Conservation (phyloP, 345 rosid species). For the Durio zibethinus region DNA sequence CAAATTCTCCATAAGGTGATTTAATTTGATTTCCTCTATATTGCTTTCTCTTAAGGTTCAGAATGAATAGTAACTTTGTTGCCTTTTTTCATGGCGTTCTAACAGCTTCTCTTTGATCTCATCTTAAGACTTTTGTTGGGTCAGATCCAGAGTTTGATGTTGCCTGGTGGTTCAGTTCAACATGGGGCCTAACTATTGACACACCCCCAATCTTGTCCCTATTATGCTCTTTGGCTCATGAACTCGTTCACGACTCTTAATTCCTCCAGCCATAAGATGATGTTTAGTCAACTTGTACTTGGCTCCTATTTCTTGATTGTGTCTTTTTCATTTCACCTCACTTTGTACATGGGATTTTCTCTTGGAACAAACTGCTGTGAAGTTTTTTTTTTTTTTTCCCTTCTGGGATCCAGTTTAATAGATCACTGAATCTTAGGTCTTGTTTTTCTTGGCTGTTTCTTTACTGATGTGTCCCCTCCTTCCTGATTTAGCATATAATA, state of each 20-base stretch:
- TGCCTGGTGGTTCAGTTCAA: slow-evolving; percentile 28
- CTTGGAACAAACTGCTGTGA: slow-evolving; percentile 1
- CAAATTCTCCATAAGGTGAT: slow-evolving; percentile 82
- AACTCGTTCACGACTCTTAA: slow-evolving; percentile 19
- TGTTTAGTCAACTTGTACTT: slow-evolving; percentile 6
- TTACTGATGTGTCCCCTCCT: slow-evolving; percentile 13
- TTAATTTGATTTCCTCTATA: not conserved
- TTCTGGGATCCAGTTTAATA: slow-evolving; percentile 6
- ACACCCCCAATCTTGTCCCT: slow-evolving; percentile 27
- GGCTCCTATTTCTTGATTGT: slow-evolving; percentile 16
- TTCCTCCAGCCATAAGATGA: not conserved
- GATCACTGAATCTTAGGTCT: slow-evolving; percentile 21
- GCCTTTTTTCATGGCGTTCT: slow-evolving; percentile 13
- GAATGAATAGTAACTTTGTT: slow-evolving; percentile 24
- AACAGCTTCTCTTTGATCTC: slow-evolving; percentile 23
- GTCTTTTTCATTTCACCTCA: slow-evolving; percentile 37
- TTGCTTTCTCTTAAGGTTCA: slow-evolving; percentile 3
- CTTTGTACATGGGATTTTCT: slow-evolving; percentile 12
- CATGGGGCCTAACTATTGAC: slow-evolving; percentile 35
- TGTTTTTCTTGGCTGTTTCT: slow-evolving; percentile 28
- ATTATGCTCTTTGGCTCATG: slow-evolving; percentile 20
- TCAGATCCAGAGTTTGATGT: slow-evolving; percentile 48
- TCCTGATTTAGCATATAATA: slow-evolving; percentile 26
- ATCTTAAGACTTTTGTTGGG: slow-evolving; percentile 30
- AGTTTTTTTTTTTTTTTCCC: not conserved